A percentile compares a stretch with the other conserved stretches of the same genome.
Conservation (phyloP, 2,329 filamentous ascomycete species). For the Neobulgaria alba region DNA sequence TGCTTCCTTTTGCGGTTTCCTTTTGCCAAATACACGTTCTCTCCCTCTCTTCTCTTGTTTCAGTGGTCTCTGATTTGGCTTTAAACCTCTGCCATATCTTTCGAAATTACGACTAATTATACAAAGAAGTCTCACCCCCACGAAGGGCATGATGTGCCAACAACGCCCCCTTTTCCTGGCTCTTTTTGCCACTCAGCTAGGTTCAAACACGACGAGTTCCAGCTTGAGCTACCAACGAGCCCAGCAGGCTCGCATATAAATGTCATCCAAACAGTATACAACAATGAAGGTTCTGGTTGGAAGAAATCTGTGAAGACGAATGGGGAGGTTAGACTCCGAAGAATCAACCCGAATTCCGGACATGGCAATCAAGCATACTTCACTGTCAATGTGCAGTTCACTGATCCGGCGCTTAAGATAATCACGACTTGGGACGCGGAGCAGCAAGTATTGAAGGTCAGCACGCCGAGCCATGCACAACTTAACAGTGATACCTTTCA, state of each 20-base stretch:
- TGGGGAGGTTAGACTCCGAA: slow-evolving; percentile 22
- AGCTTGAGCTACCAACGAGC: slow-evolving; percentile 14
- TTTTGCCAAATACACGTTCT: no score
- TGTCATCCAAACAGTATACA: slow-evolving; percentile 18
- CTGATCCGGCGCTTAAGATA: slow-evolving; percentile 17
- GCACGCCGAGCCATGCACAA: slow-evolving; percentile 18
- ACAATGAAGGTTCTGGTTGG: slow-evolving; percentile 6
- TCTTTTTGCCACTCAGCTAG: slow-evolving; percentile 18
- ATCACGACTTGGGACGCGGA: slow-evolving; percentile 17
- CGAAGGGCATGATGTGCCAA: slow-evolving; percentile 7
- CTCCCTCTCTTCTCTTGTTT: not conserved
- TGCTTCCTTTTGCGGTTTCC: no score
- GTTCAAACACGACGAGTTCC: slow-evolving; percentile 8
- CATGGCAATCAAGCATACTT: slow-evolving; percentile 17
- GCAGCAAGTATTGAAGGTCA: slow-evolving; percentile 16
- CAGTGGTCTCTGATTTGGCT: not conserved
- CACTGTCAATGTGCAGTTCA: slow-evolving; percentile 20
- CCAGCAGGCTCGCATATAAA: slow-evolving; percentile 13
- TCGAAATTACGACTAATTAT: not conserved
- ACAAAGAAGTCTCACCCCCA: not conserved
- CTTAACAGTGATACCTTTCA: slow-evolving; percentile 7
- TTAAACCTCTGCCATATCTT: no score
- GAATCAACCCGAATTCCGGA: slow-evolving; percentile 13
- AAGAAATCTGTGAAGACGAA: slow-evolving; percentile 11
- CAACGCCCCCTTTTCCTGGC: slow-evolving; percentile 2